phyloP scores from a whole-genome alignment of 805 yeast species.

The Hanseniaspora vineae region DNA sequence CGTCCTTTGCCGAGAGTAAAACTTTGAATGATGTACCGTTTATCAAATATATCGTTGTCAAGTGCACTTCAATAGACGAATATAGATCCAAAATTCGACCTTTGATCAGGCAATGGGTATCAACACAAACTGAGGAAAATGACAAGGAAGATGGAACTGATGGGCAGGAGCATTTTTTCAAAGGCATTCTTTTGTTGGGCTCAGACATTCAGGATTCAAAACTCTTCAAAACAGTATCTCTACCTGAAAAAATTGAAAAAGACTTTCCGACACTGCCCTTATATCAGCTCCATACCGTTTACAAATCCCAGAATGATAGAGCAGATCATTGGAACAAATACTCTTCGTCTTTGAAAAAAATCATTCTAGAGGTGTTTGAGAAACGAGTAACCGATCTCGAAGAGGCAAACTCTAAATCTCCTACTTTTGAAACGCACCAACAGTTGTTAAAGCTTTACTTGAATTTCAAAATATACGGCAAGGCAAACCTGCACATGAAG shows the following conservation, averaged over 20 bases:
- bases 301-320: slow-evolving; percentile 20
- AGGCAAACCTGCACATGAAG: not conserved
- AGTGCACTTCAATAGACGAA: slow-evolving; percentile 52
- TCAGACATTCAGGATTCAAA: slow-evolving; percentile 15
- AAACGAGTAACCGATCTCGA: slow-evolving; percentile 8
- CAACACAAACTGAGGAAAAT: slow-evolving; percentile 4
- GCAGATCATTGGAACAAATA: slow-evolving; percentile 20
- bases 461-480: not conserved
- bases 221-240: slow-evolving; percentile 19
- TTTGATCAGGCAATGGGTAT: slow-evolving; percentile 68
- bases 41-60: slow-evolving; percentile 55
- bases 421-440: not conserved
- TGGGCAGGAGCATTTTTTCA: slow-evolving; percentile 12
- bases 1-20: not conserved
- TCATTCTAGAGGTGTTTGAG: slow-evolving; percentile 17
- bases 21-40: slow-evolving; percentile 28
- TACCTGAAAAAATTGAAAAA: slow-evolving; percentile 20
- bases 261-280: slow-evolving; percentile 20
- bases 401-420: not conserved
- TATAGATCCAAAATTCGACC: slow-evolving; percentile 76
- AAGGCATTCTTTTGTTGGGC: slow-evolving; percentile 1
- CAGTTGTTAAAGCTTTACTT: not conserved
- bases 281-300: slow-evolving; percentile 22
- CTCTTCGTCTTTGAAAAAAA: slow-evolving; percentile 12
- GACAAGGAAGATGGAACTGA: slow-evolving; percentile 4